Conservation (phyloP, 495 filamentous ascomycete genomes). For the Parmelia sp. region DNA sequence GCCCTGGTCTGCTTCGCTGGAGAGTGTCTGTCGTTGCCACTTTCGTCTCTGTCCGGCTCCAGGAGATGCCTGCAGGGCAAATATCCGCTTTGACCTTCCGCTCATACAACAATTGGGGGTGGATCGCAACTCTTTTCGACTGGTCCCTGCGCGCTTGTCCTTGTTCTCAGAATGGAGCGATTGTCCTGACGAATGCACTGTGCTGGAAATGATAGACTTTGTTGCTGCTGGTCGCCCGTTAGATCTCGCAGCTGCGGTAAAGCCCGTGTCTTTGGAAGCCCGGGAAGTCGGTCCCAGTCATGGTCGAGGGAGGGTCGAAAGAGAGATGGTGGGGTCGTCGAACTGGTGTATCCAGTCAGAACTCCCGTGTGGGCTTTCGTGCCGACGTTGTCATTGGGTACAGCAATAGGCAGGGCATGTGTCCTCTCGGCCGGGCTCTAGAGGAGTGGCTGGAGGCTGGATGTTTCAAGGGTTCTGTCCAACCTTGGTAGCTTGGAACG, state of each 20-base stretch:
- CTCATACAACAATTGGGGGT: not conserved
- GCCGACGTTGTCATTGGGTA: not conserved
- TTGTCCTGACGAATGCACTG: not conserved
- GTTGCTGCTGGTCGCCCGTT: constrained; percentile 2
- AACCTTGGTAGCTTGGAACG: not conserved
- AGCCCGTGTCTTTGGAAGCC: not conserved
- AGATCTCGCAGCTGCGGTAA: not conserved
- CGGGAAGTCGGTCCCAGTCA: not conserved
- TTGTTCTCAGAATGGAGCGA: not conserved
- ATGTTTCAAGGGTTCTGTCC: not conserved
- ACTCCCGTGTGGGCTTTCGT: not conserved
- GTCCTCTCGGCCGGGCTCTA: not conserved
- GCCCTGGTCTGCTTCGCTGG: not conserved
- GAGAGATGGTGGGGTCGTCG: not conserved
- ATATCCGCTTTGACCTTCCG: not conserved
- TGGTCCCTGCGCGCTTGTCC: not conserved
- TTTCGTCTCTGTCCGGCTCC: not conserved
- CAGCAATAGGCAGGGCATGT: not conserved
- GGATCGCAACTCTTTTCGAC: not conserved
- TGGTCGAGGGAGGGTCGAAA: not conserved
- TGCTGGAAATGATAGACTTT: not conserved
- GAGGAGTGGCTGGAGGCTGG: not conserved
- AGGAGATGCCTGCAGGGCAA: not conserved
- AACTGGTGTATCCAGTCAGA: not conserved
- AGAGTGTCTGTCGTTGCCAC: not conserved